These are phyloP conservation scores for Pseudogymnoascus sp. DNA, from an alignment of 2,329 filamentous ascomycete species.

Conservation along the genomic window DNA sequence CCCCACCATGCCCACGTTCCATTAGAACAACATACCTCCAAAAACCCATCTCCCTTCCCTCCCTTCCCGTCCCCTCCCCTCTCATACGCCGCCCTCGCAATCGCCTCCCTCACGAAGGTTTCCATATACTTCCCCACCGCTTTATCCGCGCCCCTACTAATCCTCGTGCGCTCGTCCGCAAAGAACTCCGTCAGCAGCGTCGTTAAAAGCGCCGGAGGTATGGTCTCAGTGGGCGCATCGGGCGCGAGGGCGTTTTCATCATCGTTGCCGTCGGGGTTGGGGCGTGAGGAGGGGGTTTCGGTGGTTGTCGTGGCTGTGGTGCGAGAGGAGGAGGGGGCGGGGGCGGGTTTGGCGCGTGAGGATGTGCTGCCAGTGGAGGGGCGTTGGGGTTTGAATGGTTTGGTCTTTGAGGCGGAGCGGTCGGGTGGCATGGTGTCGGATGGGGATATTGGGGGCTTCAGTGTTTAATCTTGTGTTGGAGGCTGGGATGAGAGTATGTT, in stretches of 20 bases:
- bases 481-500: neutral
- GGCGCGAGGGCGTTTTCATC: neutral
- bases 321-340: neutral
- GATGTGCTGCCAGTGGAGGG: neutral
- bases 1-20: too few relatives aligned
- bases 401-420: slow-evolving; percentile 10
- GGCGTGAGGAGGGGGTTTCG: slow-evolving; percentile 1
- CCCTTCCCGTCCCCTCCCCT: slow-evolving; percentile 37
- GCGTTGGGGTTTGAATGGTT: slow-evolving; percentile 8
- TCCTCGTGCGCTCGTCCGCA: slow-evolving; percentile 58
- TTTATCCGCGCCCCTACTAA: slow-evolving; percentile 69
- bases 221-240: slow-evolving; percentile 30
- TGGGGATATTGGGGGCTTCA: neutral
- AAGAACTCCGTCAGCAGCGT: slow-evolving; percentile 76
- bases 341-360: neutral
- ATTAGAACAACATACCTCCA: slow-evolving; percentile 54
- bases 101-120: slow-evolving; percentile 81
- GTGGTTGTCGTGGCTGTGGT: neutral
- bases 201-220: slow-evolving; percentile 69
- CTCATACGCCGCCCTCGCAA: slow-evolving; percentile 70
- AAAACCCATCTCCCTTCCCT: slow-evolving; percentile 50
- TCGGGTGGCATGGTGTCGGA: neutral
- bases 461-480: neutral
- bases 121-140: slow-evolving; percentile 82
- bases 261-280: neutral